Conservation (phyloP, 495 filamentous ascomycete genomes). For the Pyronema domesticum region DNA sequence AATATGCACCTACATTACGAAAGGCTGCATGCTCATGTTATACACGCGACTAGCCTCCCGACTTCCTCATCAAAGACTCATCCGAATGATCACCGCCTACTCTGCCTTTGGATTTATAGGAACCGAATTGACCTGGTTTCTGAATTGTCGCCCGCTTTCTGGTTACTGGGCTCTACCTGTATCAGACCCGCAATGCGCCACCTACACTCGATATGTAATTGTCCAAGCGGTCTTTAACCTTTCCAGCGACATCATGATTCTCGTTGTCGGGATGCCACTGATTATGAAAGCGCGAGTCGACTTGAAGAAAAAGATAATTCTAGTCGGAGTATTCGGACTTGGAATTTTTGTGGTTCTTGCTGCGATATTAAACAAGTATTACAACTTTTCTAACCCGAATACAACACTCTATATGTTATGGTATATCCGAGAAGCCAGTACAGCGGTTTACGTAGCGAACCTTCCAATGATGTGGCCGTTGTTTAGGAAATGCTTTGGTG, state of each 20-base stretch:
- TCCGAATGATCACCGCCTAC: constrained; percentile 25
- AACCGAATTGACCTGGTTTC: constrained; percentile 28
- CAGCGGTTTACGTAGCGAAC: constrained; percentile 33
- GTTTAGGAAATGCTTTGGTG: constrained; percentile 5
- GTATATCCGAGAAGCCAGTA: constrained; percentile 33
- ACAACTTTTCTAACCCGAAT: constrained; percentile 29
- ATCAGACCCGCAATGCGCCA: constrained; percentile 31
- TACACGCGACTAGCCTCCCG: constrained; percentile 31
- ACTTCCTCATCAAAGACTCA: constrained; percentile 23
- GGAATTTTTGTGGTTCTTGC: constrained; percentile 32
- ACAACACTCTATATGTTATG: constrained; percentile 33
- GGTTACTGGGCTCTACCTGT: constrained; percentile 31
- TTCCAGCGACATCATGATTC: constrained; percentile 32
- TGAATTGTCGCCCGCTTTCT: constrained; percentile 26
- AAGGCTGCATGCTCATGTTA: constrained; percentile 36
- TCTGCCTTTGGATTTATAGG: constrained; percentile 24
- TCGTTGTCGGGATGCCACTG: constrained; percentile 31
- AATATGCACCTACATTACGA: constrained; percentile 32
- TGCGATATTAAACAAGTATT: constrained; percentile 32
- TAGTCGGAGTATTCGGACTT: constrained; percentile 30
- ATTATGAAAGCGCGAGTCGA: constrained; percentile 27
- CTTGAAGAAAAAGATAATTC: constrained; percentile 27
- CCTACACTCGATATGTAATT: constrained; percentile 32
- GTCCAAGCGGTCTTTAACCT: constrained; percentile 34
- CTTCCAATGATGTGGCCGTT: constrained; percentile 33